phyloP scores from a whole-genome alignment of 2,329 filamentous ascomycete genomes.

The Amylocarpus encephaloides region DNA sequence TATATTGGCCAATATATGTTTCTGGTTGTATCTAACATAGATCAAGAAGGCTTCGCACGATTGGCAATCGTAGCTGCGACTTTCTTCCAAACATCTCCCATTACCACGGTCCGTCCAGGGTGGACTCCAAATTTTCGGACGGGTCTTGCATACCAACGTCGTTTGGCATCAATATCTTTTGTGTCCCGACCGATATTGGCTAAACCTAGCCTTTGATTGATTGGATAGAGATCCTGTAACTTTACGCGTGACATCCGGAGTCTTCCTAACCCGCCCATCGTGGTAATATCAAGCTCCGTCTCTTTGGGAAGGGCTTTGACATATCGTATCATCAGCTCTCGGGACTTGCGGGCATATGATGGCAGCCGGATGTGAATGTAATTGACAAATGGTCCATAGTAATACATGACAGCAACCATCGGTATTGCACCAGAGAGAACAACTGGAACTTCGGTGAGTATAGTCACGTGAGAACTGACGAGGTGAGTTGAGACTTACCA shows the following conservation, averaged over 20 bases:
- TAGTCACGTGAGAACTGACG: slow-evolving; percentile 2
- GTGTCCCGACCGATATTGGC: slow-evolving; percentile 29
- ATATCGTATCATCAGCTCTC: slow-evolving; percentile 44
- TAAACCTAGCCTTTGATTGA: slow-evolving; percentile 26
- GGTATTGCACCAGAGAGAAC: slow-evolving; percentile 59
- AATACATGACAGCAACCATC: slow-evolving; percentile 56
- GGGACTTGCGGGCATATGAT: slow-evolving; percentile 54
- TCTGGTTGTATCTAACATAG: too few species aligned
- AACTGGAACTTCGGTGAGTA: slow-evolving; percentile 28
- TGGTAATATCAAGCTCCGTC: slow-evolving; percentile 35
- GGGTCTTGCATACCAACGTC: slow-evolving; percentile 25
- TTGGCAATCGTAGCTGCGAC: slow-evolving; percentile 20
- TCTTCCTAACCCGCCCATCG: slow-evolving; percentile 36
- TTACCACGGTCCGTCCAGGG: slow-evolving; percentile 16
- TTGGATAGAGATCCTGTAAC: slow-evolving; percentile 24
- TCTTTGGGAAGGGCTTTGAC: slow-evolving; percentile 44
- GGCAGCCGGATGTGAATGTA: slow-evolving; percentile 67
- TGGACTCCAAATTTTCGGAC: slow-evolving; percentile 27
- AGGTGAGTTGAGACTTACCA: slow-evolving; percentile 15
- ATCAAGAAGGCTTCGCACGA: neutral
- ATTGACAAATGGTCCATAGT: slow-evolving; percentile 64
- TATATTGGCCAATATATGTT: too few species aligned
- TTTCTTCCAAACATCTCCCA: slow-evolving; percentile 27
- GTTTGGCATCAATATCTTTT: slow-evolving; percentile 15
- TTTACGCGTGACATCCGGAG: slow-evolving; percentile 28